Evolutionary conservation across 2,329 filamentous ascomycete species (phyloP).

Genomic region (Fusarium humuli): DNA sequence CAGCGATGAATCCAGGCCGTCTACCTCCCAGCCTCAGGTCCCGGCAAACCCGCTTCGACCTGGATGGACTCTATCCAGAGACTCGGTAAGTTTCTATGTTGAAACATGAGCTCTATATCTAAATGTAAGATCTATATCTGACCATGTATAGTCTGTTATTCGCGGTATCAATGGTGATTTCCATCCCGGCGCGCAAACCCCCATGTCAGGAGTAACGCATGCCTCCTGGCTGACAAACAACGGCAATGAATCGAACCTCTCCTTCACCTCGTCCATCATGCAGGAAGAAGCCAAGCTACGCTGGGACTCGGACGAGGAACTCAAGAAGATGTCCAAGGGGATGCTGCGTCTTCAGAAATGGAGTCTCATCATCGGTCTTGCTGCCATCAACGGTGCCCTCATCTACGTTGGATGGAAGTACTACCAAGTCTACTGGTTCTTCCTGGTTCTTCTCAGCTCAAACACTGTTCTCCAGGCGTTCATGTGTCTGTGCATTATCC

Average conservation of each 20-base stretch:
- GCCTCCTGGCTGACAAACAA: constrained; percentile 51
- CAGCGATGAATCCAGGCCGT: constrained; percentile 15
- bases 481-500: constrained; percentile 56
- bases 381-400: constrained; percentile 51
- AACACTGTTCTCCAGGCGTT: constrained; percentile 57
- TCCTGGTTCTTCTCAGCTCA: constrained; percentile 60
- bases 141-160: constrained; percentile 48
- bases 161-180: constrained; percentile 50
- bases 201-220: constrained; percentile 48
- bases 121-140: neutral
- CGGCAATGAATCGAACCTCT: constrained; percentile 49
- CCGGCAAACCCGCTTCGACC: constrained; percentile 28
- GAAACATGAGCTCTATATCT: neutral
- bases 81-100: constrained; percentile 45
- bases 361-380: constrained; percentile 53
- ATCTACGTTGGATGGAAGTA: constrained; percentile 54
- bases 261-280: constrained; percentile 52
- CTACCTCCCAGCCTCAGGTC: constrained; percentile 22
- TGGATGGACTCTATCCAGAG: constrained; percentile 40
- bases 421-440: constrained; percentile 57
- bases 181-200: constrained; percentile 49
- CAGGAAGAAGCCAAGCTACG: constrained; percentile 55
- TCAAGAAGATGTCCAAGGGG: constrained; percentile 53
- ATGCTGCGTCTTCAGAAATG: constrained; percentile 56
- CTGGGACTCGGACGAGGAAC: constrained; percentile 56